Evolutionary conservation across 169 alveolate genomes (phyloP).

Genomic region (Plasmodium ovale): DNA sequence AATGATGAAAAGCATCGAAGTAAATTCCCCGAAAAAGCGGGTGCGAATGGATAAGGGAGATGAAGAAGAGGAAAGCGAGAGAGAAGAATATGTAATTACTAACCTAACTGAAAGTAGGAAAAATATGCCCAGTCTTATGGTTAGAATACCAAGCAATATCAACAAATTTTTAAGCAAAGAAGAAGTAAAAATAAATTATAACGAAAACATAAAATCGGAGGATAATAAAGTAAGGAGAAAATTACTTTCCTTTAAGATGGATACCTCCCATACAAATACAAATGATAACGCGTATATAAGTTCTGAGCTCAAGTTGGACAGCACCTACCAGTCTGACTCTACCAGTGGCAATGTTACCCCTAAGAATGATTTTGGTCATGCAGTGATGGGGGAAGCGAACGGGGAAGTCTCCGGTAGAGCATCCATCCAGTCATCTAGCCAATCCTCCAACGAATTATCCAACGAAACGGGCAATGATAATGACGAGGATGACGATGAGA

Average conservation of each 20-base stretch:
- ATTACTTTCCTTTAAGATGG: slow-evolving; percentile 59
- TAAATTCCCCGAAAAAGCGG: slow-evolving; percentile 44
- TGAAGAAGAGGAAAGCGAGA: slow-evolving; percentile 29
- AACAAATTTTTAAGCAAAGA: slow-evolving; percentile 71
- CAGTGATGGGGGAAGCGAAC: too few species aligned
- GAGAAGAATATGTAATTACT: slow-evolving; percentile 62
- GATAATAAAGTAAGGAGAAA: slow-evolving; percentile 20
- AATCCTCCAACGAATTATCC: not conserved
- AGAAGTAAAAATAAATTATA: slow-evolving; percentile 21
- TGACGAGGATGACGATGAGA: slow-evolving; percentile 17
- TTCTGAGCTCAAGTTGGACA: slow-evolving; percentile 16
- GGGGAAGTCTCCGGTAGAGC: not conserved
- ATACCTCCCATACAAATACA: not conserved
- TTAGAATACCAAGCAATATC: slow-evolving; percentile 43
- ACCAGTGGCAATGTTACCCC: not conserved
- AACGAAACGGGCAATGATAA: not conserved
- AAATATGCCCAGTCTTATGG: slow-evolving; percentile 62
- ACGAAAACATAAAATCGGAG: slow-evolving; percentile 38
- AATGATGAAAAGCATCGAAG: slow-evolving; percentile 60
- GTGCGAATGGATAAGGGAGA: slow-evolving; percentile 4
- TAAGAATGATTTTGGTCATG: too few species aligned
- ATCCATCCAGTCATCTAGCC: not conserved
- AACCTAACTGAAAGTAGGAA: slow-evolving; percentile 29
- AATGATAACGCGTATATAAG: slow-evolving; percentile 13
- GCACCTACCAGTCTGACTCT: slow-evolving; percentile 40